Evolutionary conservation across 441 rosid species (phyloP).

Genomic region (Adansonia madagascariensis): DNA sequence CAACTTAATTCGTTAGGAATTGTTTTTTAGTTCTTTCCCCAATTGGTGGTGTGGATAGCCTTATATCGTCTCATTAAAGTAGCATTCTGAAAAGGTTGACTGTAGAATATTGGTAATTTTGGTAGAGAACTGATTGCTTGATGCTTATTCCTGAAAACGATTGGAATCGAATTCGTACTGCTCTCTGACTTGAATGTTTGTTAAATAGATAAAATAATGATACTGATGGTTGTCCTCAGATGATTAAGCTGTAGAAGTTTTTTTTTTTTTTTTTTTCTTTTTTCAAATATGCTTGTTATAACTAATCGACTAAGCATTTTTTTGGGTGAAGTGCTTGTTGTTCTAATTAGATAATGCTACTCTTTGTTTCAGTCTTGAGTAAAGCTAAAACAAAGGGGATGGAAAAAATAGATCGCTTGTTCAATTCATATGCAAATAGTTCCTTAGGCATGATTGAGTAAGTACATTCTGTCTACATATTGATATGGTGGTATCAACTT

Average conservation of each 20-base stretch:
- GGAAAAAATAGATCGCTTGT: slow-evolving; percentile 40
- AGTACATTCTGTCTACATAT: slow-evolving; percentile 24
- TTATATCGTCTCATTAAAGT: background rate
- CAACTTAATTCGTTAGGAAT: background rate
- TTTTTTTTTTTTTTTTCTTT: no score
- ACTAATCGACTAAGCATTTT: slow-evolving; percentile 6
- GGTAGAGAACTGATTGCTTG: background rate
- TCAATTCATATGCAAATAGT: slow-evolving; percentile 44
- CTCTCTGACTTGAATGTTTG: background rate
- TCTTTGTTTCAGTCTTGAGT: slow-evolving; percentile 28
- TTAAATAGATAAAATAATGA: background rate
- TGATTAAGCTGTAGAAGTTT: background rate
- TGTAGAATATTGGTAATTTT: background rate
- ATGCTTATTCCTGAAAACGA: background rate
- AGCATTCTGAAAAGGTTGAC: background rate
- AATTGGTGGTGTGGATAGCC: background rate
- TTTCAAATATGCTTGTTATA: background rate
- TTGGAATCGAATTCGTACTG: background rate
- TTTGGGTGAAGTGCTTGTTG: background rate
- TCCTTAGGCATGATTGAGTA: slow-evolving; percentile 52
- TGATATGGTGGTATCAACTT: background rate
- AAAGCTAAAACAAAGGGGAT: slow-evolving; percentile 40
- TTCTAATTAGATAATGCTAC: slow-evolving; percentile 21
- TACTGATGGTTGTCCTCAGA: background rate
- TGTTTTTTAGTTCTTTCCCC: background rate